Evolutionary conservation across 192 early-diverging fungal species (phyloP).

Genomic region (Obelidium mucronatum): DNA sequence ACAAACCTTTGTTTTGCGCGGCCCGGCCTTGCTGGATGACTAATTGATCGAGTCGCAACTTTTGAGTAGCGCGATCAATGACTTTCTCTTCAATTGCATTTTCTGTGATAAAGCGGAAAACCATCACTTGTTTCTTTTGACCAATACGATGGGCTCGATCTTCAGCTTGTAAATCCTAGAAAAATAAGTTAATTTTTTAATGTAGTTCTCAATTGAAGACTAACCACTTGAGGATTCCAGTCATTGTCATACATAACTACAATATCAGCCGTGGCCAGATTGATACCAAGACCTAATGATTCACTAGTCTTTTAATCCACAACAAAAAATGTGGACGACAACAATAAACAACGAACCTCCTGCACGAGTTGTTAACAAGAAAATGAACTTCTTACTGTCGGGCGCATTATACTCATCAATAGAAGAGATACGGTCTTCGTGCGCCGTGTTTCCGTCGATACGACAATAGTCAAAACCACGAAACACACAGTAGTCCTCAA

Average conservation of each 20-base stretch:
- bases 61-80: constrained; percentile 95
- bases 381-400: constrained; percentile 92
- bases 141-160: constrained; percentile 99
- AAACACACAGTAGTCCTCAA: constrained; percentile 97
- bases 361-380: constrained; percentile 94
- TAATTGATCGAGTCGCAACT: constrained; percentile 93
- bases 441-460: constrained; percentile 95
- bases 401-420: constrained; percentile 96
- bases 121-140: constrained; percentile 96
- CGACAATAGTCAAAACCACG: constrained; percentile 92
- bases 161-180: constrained; percentile 69
- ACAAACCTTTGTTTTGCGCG: constrained; percentile 49
- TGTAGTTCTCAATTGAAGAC: not conserved
- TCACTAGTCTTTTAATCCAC: no score
- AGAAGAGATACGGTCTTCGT: constrained; percentile 89
- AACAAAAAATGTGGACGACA: not conserved
- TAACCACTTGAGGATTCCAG: constrained; percentile 73
- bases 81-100: constrained; percentile 98
- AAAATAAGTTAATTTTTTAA: constrained; percentile 9
- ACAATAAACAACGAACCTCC: constrained; percentile 64
- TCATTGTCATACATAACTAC: constrained; percentile 97
- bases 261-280: constrained; percentile 93
- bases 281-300: constrained; percentile 86
- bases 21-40: constrained; percentile 98
- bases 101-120: constrained; percentile 97